Evolutionary conservation across 1,284 basidiomycete genomes (phyloP).

Genomic region (Trametes polyzona): DNA sequence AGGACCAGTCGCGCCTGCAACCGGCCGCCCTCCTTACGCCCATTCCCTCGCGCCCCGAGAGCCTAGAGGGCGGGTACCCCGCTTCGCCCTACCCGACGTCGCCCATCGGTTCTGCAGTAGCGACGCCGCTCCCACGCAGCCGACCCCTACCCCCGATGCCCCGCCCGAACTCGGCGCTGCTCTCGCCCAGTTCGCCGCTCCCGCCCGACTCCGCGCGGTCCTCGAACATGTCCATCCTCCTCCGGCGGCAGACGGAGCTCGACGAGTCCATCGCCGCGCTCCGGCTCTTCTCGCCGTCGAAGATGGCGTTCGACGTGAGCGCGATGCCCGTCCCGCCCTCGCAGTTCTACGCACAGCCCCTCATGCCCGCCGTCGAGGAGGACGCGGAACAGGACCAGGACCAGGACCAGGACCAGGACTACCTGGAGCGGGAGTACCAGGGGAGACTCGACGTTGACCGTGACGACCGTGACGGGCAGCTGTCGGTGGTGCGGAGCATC

Average conservation of each 20-base stretch:
- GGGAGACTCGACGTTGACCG: no score
- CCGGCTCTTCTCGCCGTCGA: constrained; percentile 47
- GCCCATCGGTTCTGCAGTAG: constrained; percentile 16
- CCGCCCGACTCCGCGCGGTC: constrained; percentile 32
- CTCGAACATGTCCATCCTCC: constrained; percentile 49
- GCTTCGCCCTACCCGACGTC: constrained; percentile 15
- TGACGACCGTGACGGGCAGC: neutral
- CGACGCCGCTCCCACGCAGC: constrained; percentile 19
- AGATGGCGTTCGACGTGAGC: constrained; percentile 16
- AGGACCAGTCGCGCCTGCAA: constrained; percentile 6
- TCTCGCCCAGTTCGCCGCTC: constrained; percentile 17
- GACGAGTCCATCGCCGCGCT: constrained; percentile 68
- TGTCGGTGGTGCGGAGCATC: constrained; percentile 1
- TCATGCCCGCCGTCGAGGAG: no score
- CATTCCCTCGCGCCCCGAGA: constrained; percentile 12
- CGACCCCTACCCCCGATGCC: constrained; percentile 26
- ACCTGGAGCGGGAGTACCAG: no score
- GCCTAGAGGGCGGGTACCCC: constrained; percentile 5
- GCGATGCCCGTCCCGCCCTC: constrained; percentile 9
- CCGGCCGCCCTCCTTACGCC: constrained; percentile 3
- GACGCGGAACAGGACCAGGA: no score
- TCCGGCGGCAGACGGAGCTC: constrained; percentile 65
- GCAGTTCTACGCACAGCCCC: constrained; percentile 10
- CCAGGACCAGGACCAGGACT: no score
- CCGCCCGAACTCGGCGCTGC: constrained; percentile 13